A percentile compares a stretch with the other conserved stretches of the same genome.
phyloP scores from a whole-genome alignment of 495 filamentous ascomycete species.

The Clohesyomyces aquaticus region DNA sequence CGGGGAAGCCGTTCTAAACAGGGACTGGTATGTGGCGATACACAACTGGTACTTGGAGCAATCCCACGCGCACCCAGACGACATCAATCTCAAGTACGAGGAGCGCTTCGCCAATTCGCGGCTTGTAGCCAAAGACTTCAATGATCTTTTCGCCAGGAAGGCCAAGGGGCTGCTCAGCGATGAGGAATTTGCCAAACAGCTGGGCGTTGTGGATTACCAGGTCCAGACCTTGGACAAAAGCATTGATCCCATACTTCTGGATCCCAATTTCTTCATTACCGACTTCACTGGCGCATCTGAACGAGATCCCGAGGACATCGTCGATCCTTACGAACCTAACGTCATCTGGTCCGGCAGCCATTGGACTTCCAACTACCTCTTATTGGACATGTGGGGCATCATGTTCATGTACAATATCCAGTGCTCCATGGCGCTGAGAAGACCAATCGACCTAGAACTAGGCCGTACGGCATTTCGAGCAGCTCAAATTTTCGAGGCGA shows the following conservation, averaged over 20 bases:
- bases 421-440: slow-evolving; percentile 56
- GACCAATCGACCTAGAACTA: slow-evolving; percentile 59
- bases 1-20: slow-evolving; percentile 69
- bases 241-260: slow-evolving; percentile 62
- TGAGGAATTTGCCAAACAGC: slow-evolving; percentile 67
- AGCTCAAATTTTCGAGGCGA: slow-evolving; percentile 75
- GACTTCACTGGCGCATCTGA: slow-evolving; percentile 59
- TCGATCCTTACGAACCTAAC: slow-evolving; percentile 71
- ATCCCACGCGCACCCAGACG: slow-evolving; percentile 61
- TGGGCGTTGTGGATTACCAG: slow-evolving; percentile 57
- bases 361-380: slow-evolving; percentile 73
- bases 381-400: slow-evolving; percentile 76
- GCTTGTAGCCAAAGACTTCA: slow-evolving; percentile 78
- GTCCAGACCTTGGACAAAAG: slow-evolving; percentile 61
- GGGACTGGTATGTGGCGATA: slow-evolving; percentile 76
- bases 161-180: slow-evolving; percentile 63
- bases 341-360: slow-evolving; percentile 68
- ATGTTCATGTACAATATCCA: slow-evolving; percentile 81
- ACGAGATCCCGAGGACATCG: slow-evolving; percentile 60
- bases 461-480: slow-evolving; percentile 65
- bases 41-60: slow-evolving; percentile 66
- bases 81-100: slow-evolving; percentile 68
- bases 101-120: slow-evolving; percentile 66
- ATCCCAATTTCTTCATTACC: slow-evolving; percentile 60
- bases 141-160: slow-evolving; percentile 73